phyloP scores from a whole-genome alignment of 2,329 filamentous ascomycete genomes.

The Sporothrix luriei region DNA sequence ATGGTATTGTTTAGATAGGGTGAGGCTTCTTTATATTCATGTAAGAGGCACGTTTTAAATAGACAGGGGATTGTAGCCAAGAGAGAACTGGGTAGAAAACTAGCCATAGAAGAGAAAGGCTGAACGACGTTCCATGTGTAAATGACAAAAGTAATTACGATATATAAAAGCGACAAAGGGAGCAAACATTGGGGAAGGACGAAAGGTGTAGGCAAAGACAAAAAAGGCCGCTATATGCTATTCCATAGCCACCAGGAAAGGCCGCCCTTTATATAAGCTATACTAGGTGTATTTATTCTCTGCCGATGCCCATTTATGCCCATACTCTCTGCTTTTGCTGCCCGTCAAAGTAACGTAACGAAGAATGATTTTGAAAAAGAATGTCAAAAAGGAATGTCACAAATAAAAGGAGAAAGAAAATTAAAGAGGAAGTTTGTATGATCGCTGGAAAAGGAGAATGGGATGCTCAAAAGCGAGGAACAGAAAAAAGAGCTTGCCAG shows the following conservation, averaged over 20 bases:
- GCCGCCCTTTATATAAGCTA: conserved; percentile 11
- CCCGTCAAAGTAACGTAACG: neutral
- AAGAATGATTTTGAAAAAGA: neutral
- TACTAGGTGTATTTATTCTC: neutral
- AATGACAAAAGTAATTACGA: neutral
- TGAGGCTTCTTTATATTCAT: neutral
- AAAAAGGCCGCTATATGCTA: conserved; percentile 13
- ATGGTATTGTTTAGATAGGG: neutral
- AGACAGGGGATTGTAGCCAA: neutral
- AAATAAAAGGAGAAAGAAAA: neutral
- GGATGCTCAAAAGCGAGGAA: neutral
- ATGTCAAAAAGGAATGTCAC: conserved; percentile 4
- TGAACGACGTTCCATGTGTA: neutral
- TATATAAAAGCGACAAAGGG: neutral
- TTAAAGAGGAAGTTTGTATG: conserved; percentile 12
- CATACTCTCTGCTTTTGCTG: neutral
- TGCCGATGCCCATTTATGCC: conserved; percentile 5
- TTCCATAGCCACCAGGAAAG: neutral
- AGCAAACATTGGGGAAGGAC: too few relatives aligned
- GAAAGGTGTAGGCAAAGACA: neutral
- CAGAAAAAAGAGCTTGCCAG: conserved; percentile 4
- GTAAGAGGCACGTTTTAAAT: neutral
- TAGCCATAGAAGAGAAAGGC: neutral
- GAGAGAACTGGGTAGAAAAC: neutral
- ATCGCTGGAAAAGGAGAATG: conserved; percentile 15